Evolutionary conservation across 805 yeast species (phyloP).

Genomic region (Yamadazyma paraphyllophila): DNA sequence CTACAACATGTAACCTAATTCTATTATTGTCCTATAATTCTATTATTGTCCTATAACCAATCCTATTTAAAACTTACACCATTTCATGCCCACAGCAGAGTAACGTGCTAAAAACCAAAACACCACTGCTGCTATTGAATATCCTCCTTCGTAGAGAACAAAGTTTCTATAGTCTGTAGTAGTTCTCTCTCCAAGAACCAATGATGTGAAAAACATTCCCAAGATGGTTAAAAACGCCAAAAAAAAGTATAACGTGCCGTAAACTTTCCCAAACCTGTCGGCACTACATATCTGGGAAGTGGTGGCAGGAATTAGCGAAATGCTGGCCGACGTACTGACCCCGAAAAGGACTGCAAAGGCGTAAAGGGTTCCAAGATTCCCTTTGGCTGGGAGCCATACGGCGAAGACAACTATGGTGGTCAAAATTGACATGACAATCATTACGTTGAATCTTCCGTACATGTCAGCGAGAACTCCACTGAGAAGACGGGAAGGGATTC

Average conservation of each 20-base stretch:
- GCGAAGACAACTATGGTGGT: slow-evolving; percentile 22
- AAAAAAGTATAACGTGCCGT: slow-evolving; percentile 48
- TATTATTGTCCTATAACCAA: neutral
- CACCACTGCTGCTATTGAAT: slow-evolving; percentile 36
- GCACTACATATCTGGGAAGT: slow-evolving; percentile 57
- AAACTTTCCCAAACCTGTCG: slow-evolving; percentile 53
- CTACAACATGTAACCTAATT: too few relatives aligned
- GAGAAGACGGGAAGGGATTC: slow-evolving; percentile 26
- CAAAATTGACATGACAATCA: slow-evolving; percentile 21
- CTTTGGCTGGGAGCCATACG: slow-evolving; percentile 34
- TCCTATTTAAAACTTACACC: slow-evolving; percentile 31
- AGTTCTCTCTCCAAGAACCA: slow-evolving; percentile 25
- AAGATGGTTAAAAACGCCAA: slow-evolving; percentile 31
- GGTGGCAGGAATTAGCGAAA: slow-evolving; percentile 59
- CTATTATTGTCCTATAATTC: too few relatives aligned
- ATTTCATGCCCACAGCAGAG: slow-evolving; percentile 42
- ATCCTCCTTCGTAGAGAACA: slow-evolving; percentile 42
- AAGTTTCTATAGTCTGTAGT: slow-evolving; percentile 39
- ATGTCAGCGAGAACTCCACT: slow-evolving; percentile 28
- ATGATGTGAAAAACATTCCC: slow-evolving; percentile 28
- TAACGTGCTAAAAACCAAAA: slow-evolving; percentile 46
- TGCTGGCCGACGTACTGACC: slow-evolving; percentile 52
- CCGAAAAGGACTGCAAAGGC: slow-evolving; percentile 54
- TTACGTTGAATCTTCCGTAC: slow-evolving; percentile 27
- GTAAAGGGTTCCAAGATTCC: slow-evolving; percentile 32